Base-by-base conservation (phyloP, 345 rosid species). In the Corymbia maculata region DNA sequence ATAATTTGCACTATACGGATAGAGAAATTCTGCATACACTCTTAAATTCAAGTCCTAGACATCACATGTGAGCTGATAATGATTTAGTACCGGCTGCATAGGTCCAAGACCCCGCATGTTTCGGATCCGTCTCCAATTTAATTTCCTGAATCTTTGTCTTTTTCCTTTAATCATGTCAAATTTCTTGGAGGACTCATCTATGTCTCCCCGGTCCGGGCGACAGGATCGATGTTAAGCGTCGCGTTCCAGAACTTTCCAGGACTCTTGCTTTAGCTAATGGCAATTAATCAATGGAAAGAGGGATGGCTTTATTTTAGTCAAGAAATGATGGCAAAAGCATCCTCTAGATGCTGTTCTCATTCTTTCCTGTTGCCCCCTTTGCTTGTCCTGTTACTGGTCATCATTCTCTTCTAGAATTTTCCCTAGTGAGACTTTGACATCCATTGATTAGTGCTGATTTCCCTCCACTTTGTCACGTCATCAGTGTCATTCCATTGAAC, bases 401-500 rank as follows among this genome's bases (percentile, higher is more conserved):
- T 85, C 47, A 52, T 30, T 52, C 19, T 52, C 61, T 8, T 52
- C 19, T 52, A 30, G n/a, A 30, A 42, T 13, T 85, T 51, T 52
- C 10, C 47, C 82, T 36, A 28, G 28, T 6, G 47, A 42, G 84
- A 75, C 84, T 75, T 75, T 5, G 12, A 75, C 49, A 42, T 75
- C 84, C 84, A 22, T 75, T 75, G 84, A 26, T 75, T 0, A 44
- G 49, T 42, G 22, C 49, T 75, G 22, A 75, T 42, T 75, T 75
- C 3, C 15, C 84, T 75, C 15, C 28, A 75, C 49, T 75, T 19
- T 75, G 26, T 75, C 49, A 10, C 42, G 89, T 88, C 89, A 90
- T 89, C 92, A 93, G 94, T 93, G 90, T 87, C 89, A 86, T 89
- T 70, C 89, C 85, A 79, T 61, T 52, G 92, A 68, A 57, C 88